phyloP scores from a whole-genome alignment of 2,329 filamentous ascomycete genomes.

The Pseudogymnoascus sp. region DNA sequence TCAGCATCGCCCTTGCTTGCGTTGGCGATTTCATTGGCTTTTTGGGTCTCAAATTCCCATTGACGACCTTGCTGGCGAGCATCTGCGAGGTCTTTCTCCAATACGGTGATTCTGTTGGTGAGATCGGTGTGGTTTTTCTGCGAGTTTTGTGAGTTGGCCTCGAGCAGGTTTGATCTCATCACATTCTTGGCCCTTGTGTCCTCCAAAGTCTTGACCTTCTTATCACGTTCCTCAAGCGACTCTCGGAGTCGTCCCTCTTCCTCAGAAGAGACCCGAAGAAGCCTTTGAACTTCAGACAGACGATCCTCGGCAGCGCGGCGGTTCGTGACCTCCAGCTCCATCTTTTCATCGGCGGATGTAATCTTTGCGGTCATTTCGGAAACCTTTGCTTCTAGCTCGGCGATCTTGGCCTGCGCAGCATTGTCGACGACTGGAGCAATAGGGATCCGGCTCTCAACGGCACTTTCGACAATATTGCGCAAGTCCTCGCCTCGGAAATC shows the following conservation, averaged over 20 bases:
- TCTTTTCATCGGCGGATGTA: constrained; percentile 51
- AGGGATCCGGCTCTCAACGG: constrained; percentile 49
- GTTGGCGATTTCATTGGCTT: constrained; percentile 53
- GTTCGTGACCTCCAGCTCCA: constrained; percentile 53
- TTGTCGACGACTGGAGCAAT: constrained; percentile 39
- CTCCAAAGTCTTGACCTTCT: constrained; percentile 53
- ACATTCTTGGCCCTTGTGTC: constrained; percentile 44
- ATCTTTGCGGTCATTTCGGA: constrained; percentile 62
- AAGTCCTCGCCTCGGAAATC: constrained; percentile 45
- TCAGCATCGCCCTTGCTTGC: constrained; percentile 52
- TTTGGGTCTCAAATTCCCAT: constrained; percentile 54
- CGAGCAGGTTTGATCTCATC: constrained; percentile 57
- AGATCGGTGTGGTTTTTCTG: constrained; percentile 47
- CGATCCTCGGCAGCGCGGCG: constrained; percentile 64
- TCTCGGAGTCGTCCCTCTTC: constrained; percentile 58
- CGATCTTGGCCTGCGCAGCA: constrained; percentile 17
- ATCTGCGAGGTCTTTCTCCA: constrained; percentile 47
- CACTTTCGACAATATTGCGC: constrained; percentile 54
- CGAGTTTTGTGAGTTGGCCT: constrained; percentile 53
- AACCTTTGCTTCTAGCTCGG: constrained; percentile 42
- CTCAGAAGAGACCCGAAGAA: constrained; percentile 58
- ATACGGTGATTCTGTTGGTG: constrained; percentile 44
- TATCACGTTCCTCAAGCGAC: constrained; percentile 60
- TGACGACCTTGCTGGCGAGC: constrained; percentile 49
- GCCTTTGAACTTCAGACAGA: constrained; percentile 61